Percentiles rank a stretch among this genome's conserved stretches.
Conservation (phyloP, 2,329 filamentous ascomycete genomes). For the Achaetomium macrosporum region DNA sequence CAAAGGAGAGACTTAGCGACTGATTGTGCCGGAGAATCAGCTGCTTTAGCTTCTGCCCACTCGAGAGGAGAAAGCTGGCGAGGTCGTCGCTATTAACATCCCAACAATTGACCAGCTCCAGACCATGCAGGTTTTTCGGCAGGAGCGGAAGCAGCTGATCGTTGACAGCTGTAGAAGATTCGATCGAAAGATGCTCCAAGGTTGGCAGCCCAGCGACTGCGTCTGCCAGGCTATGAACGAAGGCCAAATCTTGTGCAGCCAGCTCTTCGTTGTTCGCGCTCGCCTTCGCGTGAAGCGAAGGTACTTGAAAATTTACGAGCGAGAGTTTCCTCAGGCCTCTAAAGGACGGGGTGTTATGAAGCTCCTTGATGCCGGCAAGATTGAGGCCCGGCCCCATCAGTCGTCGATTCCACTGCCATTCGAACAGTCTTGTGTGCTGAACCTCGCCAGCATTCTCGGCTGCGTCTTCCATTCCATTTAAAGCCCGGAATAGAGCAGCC, state of each 20-base stretch:
- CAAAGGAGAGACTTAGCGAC: constrained; percentile 68
- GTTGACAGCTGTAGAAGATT: constrained; percentile 68
- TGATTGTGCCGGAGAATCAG: constrained; percentile 74
- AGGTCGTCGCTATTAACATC: constrained; percentile 64
- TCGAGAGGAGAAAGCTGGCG: constrained; percentile 56
- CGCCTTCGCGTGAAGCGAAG: constrained; percentile 39
- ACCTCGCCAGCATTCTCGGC: constrained; percentile 32
- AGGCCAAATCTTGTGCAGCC: constrained; percentile 29
- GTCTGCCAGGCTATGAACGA: constrained; percentile 38
- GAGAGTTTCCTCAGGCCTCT: constrained; percentile 48
- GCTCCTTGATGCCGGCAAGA: constrained; percentile 42
- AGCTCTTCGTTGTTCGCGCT: constrained; percentile 40
- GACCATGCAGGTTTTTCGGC: constrained; percentile 57
- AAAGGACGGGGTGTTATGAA: constrained; percentile 56
- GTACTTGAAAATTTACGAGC: constrained; percentile 59
- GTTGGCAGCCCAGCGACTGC: constrained; percentile 50
- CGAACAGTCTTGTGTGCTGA: constrained; percentile 12
- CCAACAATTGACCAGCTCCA: constrained; percentile 76
- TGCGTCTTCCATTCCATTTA: constrained; percentile 45
- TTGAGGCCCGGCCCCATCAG: constrained; percentile 42
- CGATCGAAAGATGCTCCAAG: constrained; percentile 64
- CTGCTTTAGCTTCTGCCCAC: constrained; percentile 61
- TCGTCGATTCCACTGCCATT: constrained; percentile 58
- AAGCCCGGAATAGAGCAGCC: constrained; percentile 55
- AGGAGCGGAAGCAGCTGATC: constrained; percentile 61